Conservation (phyloP, 2,329 filamentous ascomycete species). For the Chaetomiaceae sp. region DNA sequence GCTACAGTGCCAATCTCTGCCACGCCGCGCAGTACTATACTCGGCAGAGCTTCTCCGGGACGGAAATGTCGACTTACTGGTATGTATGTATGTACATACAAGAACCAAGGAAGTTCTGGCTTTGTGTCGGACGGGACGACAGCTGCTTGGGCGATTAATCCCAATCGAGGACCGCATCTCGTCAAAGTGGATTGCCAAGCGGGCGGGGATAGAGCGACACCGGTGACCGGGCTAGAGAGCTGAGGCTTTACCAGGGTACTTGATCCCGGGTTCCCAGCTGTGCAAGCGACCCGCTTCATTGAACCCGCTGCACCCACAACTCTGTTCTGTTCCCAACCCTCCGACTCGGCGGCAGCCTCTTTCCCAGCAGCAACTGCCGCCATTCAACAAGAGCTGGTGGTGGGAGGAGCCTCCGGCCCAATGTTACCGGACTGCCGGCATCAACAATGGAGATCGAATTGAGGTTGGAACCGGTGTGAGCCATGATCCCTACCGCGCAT, state of each 20-base stretch:
- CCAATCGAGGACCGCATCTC: background rate
- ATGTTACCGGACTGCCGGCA: background rate
- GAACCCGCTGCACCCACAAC: background rate
- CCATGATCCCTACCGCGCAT: conserved; percentile 26
- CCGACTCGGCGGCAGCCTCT: background rate
- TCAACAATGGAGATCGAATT: conserved; percentile 9
- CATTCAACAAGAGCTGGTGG: background rate
- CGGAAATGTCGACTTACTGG: background rate
- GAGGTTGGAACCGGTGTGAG: conserved; percentile 18
- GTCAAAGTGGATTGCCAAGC: background rate
- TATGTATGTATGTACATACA: no score
- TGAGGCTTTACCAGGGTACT: conserved; percentile 2
- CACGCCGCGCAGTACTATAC: background rate
- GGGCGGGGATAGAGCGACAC: background rate
- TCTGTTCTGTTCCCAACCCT: background rate
- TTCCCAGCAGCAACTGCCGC: background rate
- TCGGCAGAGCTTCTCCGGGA: background rate
- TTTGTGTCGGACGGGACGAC: background rate
- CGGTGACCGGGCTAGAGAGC: background rate
- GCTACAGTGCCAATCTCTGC: background rate
- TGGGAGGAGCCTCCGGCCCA: background rate
- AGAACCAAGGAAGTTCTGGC: no score
- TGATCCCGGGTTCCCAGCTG: background rate
- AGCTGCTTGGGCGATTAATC: background rate
- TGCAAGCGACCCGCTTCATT: background rate